Conservation (phyloP, 805 yeast species). For the Suhomyces sp. region DNA sequence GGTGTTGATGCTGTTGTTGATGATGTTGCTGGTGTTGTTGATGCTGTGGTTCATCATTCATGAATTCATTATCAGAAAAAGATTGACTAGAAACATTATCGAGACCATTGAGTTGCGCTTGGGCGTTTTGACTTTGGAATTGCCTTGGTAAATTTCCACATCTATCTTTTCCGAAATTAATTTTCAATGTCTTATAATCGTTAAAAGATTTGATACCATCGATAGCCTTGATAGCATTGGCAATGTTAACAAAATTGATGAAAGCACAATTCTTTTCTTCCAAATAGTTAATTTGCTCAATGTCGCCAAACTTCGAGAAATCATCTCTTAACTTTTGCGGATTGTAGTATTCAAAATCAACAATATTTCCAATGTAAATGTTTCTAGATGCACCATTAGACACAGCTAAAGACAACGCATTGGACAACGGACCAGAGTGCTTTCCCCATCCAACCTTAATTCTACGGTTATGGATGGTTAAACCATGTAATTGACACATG, state of each 20-base stretch:
- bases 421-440: slow-evolving; percentile 88
- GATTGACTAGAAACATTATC: slow-evolving; percentile 18
- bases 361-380: slow-evolving; percentile 77
- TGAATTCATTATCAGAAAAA: slow-evolving; percentile 23
- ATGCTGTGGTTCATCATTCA: slow-evolving; percentile 19
- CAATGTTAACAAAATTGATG: slow-evolving; percentile 86
- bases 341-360: slow-evolving; percentile 48
- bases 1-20: slow-evolving; percentile 4
- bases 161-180: slow-evolving; percentile 53
- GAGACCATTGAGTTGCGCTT: slow-evolving; percentile 10
- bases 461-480: slow-evolving; percentile 79
- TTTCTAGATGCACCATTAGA: slow-evolving; percentile 93
- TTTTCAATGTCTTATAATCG: slow-evolving; percentile 64
- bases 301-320: slow-evolving; percentile 84
- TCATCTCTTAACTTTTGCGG: slow-evolving; percentile 65
- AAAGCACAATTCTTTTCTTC: slow-evolving; percentile 86
- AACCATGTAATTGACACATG: slow-evolving; percentile 85
- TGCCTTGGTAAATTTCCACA: slow-evolving; percentile 94
- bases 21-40: slow-evolving; percentile 8
- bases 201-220: slow-evolving; percentile 81
- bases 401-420: slow-evolving; percentile 84
- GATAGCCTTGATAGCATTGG: slow-evolving; percentile 87
- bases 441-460: slow-evolving; percentile 98
- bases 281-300: slow-evolving; percentile 89
- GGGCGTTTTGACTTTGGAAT: slow-evolving; percentile 29